Conservation (phyloP, 345 rosid species). For the Camelina laxa region DNA sequence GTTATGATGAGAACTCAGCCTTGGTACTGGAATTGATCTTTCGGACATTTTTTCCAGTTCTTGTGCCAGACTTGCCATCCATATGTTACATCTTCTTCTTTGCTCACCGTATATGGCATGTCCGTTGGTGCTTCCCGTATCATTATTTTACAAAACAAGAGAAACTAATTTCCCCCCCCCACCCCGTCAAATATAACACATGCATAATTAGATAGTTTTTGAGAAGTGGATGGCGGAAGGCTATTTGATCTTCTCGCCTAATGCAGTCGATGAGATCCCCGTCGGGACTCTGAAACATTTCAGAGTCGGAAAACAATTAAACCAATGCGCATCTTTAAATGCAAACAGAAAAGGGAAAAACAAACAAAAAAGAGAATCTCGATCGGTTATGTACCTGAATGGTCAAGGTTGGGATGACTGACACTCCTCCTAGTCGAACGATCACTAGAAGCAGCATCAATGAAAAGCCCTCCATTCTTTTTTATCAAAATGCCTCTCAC, state of each 20-base stretch:
- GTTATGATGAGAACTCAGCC: not conserved
- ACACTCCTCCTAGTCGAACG: too few species aligned
- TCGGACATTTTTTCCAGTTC: not conserved
- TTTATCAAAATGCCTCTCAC: too few species aligned
- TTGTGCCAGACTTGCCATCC: not conserved
- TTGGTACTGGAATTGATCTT: not conserved
- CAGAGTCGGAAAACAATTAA: too few species aligned
- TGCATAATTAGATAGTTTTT: not conserved
- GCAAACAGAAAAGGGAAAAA: too few species aligned
- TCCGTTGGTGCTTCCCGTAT: not conserved
- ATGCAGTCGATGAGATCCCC: not conserved
- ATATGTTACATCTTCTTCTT: not conserved
- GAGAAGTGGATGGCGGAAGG: not conserved
- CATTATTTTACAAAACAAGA: not conserved
- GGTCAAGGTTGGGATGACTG: too few species aligned
- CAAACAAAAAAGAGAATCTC: too few species aligned
- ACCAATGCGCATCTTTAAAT: too few species aligned
- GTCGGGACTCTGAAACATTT: conserved; percentile 5
- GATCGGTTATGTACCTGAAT: too few species aligned
- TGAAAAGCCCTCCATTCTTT: too few species aligned
- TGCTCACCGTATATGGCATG: not conserved
- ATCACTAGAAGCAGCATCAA: too few species aligned
- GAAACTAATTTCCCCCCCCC: not conserved
- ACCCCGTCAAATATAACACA: not conserved
- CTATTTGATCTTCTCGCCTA: not conserved